Percentiles rank a stretch among this genome's conserved stretches.
Evolutionary conservation across 805 yeast genomes (phyloP).

Genomic region (Saccharomycopsis sp.): DNA sequence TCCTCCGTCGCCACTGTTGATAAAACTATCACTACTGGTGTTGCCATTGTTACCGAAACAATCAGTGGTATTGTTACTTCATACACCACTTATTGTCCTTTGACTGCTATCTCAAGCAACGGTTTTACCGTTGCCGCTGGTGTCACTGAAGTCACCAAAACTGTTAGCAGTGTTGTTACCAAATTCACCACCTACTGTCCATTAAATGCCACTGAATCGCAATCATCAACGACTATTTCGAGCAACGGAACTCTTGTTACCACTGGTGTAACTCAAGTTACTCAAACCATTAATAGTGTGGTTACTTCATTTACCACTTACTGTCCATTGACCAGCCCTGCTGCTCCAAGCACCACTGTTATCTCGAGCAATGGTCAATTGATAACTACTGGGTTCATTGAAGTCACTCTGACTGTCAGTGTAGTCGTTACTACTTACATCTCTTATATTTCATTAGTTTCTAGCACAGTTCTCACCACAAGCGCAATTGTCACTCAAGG

Average conservation of each 20-base stretch:
- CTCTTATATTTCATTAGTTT: background rate
- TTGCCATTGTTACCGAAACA: slow-evolving; percentile 17
- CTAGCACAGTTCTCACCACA: background rate
- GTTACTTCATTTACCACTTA: slow-evolving; percentile 20
- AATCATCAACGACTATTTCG: slow-evolving; percentile 3
- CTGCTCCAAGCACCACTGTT: slow-evolving; percentile 7
- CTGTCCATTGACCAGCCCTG: slow-evolving; percentile 22
- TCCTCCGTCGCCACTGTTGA: background rate
- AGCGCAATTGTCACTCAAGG: background rate
- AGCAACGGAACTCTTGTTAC: slow-evolving; percentile 5
- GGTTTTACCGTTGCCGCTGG: slow-evolving; percentile 17
- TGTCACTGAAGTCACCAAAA: slow-evolving; percentile 17
- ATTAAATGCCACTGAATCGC: slow-evolving; percentile 12
- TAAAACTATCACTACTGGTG: slow-evolving; percentile 20
- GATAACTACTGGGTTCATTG: too few species aligned
- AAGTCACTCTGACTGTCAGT: too few species aligned
- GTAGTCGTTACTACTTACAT: background rate
- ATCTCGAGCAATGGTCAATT: background rate
- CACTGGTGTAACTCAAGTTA: slow-evolving; percentile 20
- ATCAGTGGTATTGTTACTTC: slow-evolving; percentile 16
- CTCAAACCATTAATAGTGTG: slow-evolving; percentile 15
- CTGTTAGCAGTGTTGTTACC: slow-evolving; percentile 18
- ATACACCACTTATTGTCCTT: slow-evolving; percentile 20
- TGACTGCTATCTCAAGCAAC: slow-evolving; percentile 9
- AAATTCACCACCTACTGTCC: slow-evolving; percentile 20